Evolutionary conservation across 2,329 filamentous ascomycete genomes (phyloP), one percentile per base, ranked within the genome.

Genomic region (Exophiala sp.): DNA sequence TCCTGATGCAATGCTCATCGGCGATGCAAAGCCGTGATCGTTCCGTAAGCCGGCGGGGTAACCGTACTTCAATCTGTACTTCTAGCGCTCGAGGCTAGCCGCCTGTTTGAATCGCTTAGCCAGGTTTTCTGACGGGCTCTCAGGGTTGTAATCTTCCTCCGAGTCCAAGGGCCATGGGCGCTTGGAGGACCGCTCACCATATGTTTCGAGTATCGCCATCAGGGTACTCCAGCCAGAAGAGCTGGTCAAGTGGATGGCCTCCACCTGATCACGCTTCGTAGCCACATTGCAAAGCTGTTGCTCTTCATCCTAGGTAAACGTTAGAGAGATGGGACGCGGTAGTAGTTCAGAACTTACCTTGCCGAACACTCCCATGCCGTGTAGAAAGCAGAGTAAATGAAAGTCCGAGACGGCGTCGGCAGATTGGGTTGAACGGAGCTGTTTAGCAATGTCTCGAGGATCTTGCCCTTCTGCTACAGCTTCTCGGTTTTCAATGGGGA

Each of bases 191-290:
- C 85, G 85, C 86, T 95, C 90, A 95, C 90, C 88, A 79, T 88
- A 89, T 50, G 56, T 86, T 82, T 93, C 82, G 73, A 97, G 80
- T 68, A 98, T 95, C 69, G 86, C 85, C 71, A 91, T 79, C 65
- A 98, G 78, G 52, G 88, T 97, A 69, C 90, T 86, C 93, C 93
- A 98, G 64, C 93, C 93, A 65, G 85, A 79, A 62, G 86, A 90
- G 62, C 88, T 85, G 70, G 89, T 81, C 61, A 98, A 79, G 66
- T 93, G 84, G 65, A 88, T 83, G 53, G 83, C 84, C 61, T 94
- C 86, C 55, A 84, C 80, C 50, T 87, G 78, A 68, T 95, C 86
- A 65, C 91, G 86, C 53, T 81, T 80, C 37, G 82, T 85, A 19
- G 90, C 91, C 46, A 94, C 86, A 62, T 83, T 85, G 73, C 87